Evolutionary conservation across 2,329 filamentous ascomycete species (phyloP), one percentile per base, ranked within the genome.

Genomic region (Pseudocercospora vitis): DNA sequence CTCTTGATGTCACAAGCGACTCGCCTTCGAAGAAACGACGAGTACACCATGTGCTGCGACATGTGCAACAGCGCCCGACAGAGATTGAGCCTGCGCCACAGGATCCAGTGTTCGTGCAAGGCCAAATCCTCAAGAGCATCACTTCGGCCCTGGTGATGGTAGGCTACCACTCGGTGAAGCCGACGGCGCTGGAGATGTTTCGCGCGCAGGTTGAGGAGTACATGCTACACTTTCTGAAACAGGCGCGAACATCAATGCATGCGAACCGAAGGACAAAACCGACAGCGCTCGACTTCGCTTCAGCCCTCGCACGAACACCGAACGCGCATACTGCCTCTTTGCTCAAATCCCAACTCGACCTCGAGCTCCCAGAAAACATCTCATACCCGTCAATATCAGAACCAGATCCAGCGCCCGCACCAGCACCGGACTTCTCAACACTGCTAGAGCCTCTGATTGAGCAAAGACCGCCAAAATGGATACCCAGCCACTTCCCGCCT

Each of bases 401-500:
- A 11, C 73, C 76, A 3, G 68, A 68, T 24, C 71, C 73, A 7
- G 65, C 69, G 39, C 70, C 74, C 50, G 63, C 67, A 11, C 65
- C 71, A n/a, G 71, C 74, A 7, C 70, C 74, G 11, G 67, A 76
- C 55, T 70, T 77, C 42, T 72, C 74, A 28, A 70, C 74, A 6
- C 74, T 83, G 31, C 73, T 85, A 2, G 79, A 79, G 11, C 72
- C 78, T 2, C 73, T 77, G 19, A 67, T 84, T 11, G 78, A 76
- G 19, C 75, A 73, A 50, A 73, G 75, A 39, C 72, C 73, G 40
- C 75, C 72, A 45, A 65, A 71, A 14, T 83, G 83, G 65, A 81
- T 85, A 53, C 82, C 83, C 1, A 71, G 72, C 46, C 80, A 85
- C 56, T 82, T 87, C 55, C 84, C 84, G 2, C 70, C 76, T 18